phyloP scores from a whole-genome alignment of 2,329 filamentous ascomycete species.

The Epichloe uncinata region DNA sequence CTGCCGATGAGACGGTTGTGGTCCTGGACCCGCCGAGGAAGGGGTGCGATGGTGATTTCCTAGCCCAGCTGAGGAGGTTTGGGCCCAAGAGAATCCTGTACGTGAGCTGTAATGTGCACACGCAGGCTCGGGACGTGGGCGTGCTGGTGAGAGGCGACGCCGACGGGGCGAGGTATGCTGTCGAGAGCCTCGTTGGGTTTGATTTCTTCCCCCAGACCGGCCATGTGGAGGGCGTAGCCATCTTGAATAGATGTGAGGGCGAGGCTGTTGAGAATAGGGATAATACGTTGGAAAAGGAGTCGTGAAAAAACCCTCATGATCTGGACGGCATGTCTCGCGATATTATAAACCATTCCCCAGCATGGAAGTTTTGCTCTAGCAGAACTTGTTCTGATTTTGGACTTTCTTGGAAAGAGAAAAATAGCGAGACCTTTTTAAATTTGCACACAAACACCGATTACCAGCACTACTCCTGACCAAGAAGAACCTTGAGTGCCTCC shows the following conservation, averaged over 20 bases:
- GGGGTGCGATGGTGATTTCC: constrained; percentile 77
- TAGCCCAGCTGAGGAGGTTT: constrained; percentile 66
- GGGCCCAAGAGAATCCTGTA: constrained; percentile 75
- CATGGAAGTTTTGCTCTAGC: background rate
- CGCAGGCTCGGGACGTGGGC: constrained; percentile 86
- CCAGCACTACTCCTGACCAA: constrained; percentile 24
- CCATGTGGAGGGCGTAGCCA: constrained; percentile 55
- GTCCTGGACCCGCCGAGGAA: constrained; percentile 95
- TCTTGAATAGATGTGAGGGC: constrained; percentile 44
- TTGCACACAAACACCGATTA: background rate
- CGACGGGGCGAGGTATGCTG: constrained; percentile 50
- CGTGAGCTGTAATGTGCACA: constrained; percentile 96
- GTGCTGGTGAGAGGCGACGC: constrained; percentile 60
- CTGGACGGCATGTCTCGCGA: no score
- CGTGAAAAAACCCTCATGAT: background rate
- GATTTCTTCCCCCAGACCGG: constrained; percentile 92
- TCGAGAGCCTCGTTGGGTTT: constrained; percentile 85
- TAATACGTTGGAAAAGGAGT: background rate
- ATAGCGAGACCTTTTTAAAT: background rate
- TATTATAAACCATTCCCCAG: background rate
- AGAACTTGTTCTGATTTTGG: no score
- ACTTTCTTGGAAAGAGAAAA: no score
- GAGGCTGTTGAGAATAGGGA: constrained; percentile 1
- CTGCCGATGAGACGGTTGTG: constrained; percentile 74
- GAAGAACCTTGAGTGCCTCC: constrained; percentile 56